Evolutionary conservation across 495 filamentous ascomycete genomes (phyloP), one percentile per base, ranked within the genome.

Genomic region (Elaphomyces granulatus): DNA sequence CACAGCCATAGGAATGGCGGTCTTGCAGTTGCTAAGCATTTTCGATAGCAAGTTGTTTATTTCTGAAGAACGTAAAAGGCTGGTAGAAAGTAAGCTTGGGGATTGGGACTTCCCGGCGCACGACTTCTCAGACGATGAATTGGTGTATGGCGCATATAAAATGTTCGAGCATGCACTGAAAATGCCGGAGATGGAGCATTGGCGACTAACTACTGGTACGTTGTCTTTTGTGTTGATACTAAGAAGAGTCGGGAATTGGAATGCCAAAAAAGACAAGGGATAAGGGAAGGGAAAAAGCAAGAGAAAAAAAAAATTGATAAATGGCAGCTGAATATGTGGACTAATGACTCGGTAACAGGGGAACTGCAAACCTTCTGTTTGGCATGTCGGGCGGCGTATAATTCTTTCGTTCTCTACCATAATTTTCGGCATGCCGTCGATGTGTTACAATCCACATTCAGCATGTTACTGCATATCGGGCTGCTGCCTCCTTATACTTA

Each of bases 351-450:
- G 19, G 20, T 36, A 10, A 36, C 50, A 71, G 64, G 56, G 43
- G 76, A 84, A 56, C 62, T 95, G 15, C 78, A 74, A 45, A 71
- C 71, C 32, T 94, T 94, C 56, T 64, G 93, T 33, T 64, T 87
- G 33, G 84, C 87, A 46, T 81, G 84, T 52, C 78, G 84, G 37
- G 74, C 76, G 34, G 81, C 92, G 12, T 96, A 98, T 61, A 94
- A 95, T 52, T 76, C 72, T 36, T 93, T 94, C 55, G 85, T 98
- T 28, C 82, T 88, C n/a, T 98, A 96, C 52, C 90, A 98, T 62
- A 98, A 98, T 55, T 98, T 95, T 58, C 84, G 90, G 36, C 90
- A 98, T 56, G 90, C 92, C 4, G 77, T 90, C 37, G 90, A 98
- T 64, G 90, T 98, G 30, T 68, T 95, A 49, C 90, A 98, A 60